Base-by-base conservation (phyloP, 1,139 yeast species). In the Neolecta irregularis region DNA sequence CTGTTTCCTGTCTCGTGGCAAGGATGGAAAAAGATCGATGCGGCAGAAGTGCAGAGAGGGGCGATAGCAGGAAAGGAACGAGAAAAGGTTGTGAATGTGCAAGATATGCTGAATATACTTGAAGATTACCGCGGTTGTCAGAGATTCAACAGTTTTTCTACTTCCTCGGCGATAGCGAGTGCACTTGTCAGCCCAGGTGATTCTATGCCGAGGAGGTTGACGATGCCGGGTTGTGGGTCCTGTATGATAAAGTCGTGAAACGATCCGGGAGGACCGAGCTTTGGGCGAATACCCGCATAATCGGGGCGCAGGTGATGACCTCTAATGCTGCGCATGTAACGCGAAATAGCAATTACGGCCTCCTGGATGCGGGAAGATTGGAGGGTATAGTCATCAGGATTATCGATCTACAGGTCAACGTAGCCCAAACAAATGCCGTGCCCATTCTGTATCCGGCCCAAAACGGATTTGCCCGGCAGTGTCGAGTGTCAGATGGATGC, bases 361-460 rank as follows among this genome's bases (percentile, higher is more conserved):
- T 57, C 60, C 2, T 59, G 59, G 18, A 74, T 51, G 2, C 51
- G 53, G 9, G 56, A 58, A 13, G 43, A 39, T 5, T 55, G 43
- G 34, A 28, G 30, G 9, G 9, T 8, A 3, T 26, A 13, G 19
- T 58, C 57, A 6, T 44, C 41, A 2, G 69, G 65, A 2, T 53
- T 44, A 8, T 67, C 65, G 2, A 78, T 68, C n/a, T n/a, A n/a
- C n/a, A n/a, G n/a, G n/a, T n/a, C n/a, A n/a, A n/a, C n/a, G n/a
- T n/a, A n/a, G n/a, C n/a, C n/a, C n/a, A n/a, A n/a, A n/a, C n/a
- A n/a, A n/a, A n/a, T n/a, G n/a, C n/a, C n/a, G n/a, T n/a, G n/a
- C n/a, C 83, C 92, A 81, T 53, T 81, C 92, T 37, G 80, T 57
- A 52, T 83, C 93, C 0, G 95, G 95, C 0, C 95, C 95, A 52